These are phyloP conservation scores for Claviceps pusilla DNA, from an alignment of 2,329 filamentous ascomycete species.

Conservation along the genomic window DNA sequence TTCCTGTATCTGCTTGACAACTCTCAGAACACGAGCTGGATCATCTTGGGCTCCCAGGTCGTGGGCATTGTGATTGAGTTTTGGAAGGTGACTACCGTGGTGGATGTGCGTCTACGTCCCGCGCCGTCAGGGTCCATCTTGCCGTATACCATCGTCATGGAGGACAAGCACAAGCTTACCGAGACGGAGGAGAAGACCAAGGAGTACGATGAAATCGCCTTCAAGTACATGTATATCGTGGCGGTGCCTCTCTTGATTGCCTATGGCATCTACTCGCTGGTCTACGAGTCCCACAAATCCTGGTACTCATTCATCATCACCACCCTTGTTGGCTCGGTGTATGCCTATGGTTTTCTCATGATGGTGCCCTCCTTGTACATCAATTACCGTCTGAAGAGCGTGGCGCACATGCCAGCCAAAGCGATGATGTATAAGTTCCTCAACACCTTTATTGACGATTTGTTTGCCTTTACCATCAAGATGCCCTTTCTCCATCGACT, in stretches of 20 bases:
- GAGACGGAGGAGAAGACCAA: constrained; percentile 96
- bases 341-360: constrained; percentile 97
- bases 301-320: constrained; percentile 97
- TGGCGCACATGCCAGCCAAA: constrained; percentile 92
- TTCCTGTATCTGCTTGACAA: constrained; percentile 96
- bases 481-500: constrained; percentile 91
- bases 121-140: constrained; percentile 53
- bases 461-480: constrained; percentile 98
- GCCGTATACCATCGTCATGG: constrained; percentile 70
- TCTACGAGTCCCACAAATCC: constrained; percentile 91
- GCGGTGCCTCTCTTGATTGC: constrained; percentile 79
- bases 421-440: constrained; percentile 98
- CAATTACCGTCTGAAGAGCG: constrained; percentile 92
- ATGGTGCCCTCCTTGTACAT: constrained; percentile 97
- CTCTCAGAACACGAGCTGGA: constrained; percentile 95
- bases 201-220: constrained; percentile 94
- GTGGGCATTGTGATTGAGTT: constrained; percentile 56
- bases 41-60: constrained; percentile 90
- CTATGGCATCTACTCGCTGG: constrained; percentile 79
- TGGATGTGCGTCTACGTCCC: constrained; percentile 69
- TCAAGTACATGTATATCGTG: constrained; percentile 88
- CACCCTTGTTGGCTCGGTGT: constrained; percentile 87
- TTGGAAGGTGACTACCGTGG: constrained; percentile 95
- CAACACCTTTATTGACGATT: constrained; percentile 96
- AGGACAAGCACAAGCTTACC: constrained; percentile 91